Base-by-base conservation (phyloP, 129 eudicot genomes). In the Helianthus tuberosus region DNA sequence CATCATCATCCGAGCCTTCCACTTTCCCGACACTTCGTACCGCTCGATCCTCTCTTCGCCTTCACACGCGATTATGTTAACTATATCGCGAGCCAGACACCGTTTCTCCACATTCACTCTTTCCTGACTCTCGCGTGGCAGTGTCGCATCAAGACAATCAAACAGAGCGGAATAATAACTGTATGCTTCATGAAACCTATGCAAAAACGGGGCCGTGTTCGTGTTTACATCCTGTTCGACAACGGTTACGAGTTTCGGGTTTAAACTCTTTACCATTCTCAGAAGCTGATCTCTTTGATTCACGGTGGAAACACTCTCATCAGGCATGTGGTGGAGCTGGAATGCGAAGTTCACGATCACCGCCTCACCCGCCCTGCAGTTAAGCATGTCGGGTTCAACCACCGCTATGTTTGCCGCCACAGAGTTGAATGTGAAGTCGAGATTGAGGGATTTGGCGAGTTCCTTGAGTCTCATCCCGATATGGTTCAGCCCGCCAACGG, bases 301-400 rank as follows among this genome's bases (percentile, higher is more conserved):
- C 11, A 86, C 85, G 0, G 91, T 90, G 3, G 99, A 86, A 23
- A 94, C 99, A 5, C 99, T 94, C 80, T 94, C 99, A 68, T 94
- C 99, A 0, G 99, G 99, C 96, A 94, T 83, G 87, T 94, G 99
- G 79, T 94, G 99, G 52, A 94, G 99, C 79, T 90, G 99, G 78
- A 94, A 94, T 1, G 99, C 97, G 14, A 91, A 94, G 84, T 94
- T 94, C 11, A 94, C 99, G 0, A 94, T 55, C 3, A 91, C 68
- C 3, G 97, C 97, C 77, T 94, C 97, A 1, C 89, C 93, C 1
- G 83, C 75, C 36, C 66, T 80, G 77, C 92, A 82, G 14, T 80
- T 70, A 32, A 94, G 82, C 68, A 79, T 80, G 8, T 76, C 77
- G 14, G 93, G 96, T 8, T 86, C 69, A 25, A 94, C 82, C 23